Evolutionary conservation across 2,329 filamentous ascomycete genomes (phyloP).

Genomic region (Ascochyta fabae): DNA sequence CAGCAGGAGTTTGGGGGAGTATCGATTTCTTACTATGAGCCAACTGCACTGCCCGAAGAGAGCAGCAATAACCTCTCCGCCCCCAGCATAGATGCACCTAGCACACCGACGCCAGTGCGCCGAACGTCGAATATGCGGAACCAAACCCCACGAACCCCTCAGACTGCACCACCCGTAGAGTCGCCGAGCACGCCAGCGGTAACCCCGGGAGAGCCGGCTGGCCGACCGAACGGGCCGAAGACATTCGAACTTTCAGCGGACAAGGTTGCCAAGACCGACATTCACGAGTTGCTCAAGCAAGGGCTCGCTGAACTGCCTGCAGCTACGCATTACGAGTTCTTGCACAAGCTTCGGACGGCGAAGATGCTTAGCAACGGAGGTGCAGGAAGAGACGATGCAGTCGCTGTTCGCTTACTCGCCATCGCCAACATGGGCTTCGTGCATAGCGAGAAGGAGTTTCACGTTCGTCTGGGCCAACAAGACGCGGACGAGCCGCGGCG

Average conservation of each 20-base stretch:
- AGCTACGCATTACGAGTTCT: constrained; percentile 79
- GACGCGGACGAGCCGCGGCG: constrained; percentile 89
- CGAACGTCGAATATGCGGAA: constrained; percentile 64
- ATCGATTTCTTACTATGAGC: constrained; percentile 77
- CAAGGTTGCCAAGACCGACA: constrained; percentile 51
- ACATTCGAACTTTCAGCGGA: constrained; percentile 67
- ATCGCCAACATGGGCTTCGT: constrained; percentile 93
- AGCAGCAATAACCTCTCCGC: constrained; percentile 22
- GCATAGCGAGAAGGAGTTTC: constrained; percentile 79
- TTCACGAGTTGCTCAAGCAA: constrained; percentile 52
- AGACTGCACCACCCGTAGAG: constrained; percentile 50
- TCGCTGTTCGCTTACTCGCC: constrained; percentile 82
- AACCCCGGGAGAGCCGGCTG: constrained; percentile 44
- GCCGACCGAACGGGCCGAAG: constrained; percentile 43
- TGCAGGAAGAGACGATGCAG: constrained; percentile 73
- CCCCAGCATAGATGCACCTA: constrained; percentile 56
- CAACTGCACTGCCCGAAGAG: constrained; percentile 43
- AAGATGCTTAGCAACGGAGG: constrained; percentile 74
- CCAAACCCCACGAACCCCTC: constrained; percentile 60
- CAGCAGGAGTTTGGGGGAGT: constrained; percentile 86
- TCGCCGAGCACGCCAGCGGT: constrained; percentile 57
- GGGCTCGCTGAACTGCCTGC: constrained; percentile 68
- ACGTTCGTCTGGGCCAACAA: constrained; percentile 83
- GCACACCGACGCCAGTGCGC: constrained; percentile 77
- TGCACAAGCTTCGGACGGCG: constrained; percentile 83